Percentiles rank a stretch among this genome's conserved stretches.
Evolutionary conservation across 441 rosid genomes (phyloP).

Genomic region (Gossypium lobatum): DNA sequence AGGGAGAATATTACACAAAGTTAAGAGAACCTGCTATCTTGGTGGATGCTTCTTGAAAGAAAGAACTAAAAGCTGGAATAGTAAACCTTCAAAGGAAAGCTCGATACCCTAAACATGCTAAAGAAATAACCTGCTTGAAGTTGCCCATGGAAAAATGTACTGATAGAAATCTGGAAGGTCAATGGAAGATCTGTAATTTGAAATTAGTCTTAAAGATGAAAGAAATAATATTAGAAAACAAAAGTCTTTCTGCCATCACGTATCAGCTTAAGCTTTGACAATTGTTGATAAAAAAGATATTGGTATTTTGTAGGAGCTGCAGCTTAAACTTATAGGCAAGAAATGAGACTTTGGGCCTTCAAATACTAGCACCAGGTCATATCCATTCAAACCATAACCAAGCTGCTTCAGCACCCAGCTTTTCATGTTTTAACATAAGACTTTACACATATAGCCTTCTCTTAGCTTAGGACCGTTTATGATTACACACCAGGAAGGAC

Average conservation of each 20-base stretch:
- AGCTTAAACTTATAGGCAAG: not conserved
- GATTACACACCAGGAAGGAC: slow-evolving; percentile 3
- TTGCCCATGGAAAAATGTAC: not conserved
- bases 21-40: not conserved
- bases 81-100: slow-evolving; percentile 2
- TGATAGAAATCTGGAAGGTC: not conserved
- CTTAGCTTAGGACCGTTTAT: not conserved
- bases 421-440: slow-evolving; percentile 2
- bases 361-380: not conserved
- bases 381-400: not conserved
- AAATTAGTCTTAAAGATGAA: slow-evolving; percentile 1
- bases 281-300: slow-evolving; percentile 7
- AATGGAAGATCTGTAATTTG: not conserved
- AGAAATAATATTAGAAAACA: not conserved
- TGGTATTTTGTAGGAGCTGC: not conserved
- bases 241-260: not conserved
- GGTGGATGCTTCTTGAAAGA: not conserved
- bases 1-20: not conserved
- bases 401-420: slow-evolving; percentile 3
- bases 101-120: not conserved
- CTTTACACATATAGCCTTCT: not conserved
- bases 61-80: not conserved
- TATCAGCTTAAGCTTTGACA: not conserved
- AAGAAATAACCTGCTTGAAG: slow-evolving; percentile 2
- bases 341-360: not conserved